Conservation (phyloP, 768 basidiomycete genomes). For the Kwoniella dendrophila region DNA sequence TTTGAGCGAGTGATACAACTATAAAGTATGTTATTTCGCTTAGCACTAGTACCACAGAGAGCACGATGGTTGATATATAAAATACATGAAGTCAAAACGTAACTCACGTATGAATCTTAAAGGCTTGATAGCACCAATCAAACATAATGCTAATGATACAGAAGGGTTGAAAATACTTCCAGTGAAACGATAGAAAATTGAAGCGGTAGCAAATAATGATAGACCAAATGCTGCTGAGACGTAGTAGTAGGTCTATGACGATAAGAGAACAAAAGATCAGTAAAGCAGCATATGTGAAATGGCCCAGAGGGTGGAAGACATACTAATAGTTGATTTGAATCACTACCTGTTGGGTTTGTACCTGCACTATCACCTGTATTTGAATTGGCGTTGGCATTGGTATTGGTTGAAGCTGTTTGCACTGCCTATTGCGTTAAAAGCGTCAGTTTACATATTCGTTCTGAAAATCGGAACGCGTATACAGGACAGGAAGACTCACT, state of each 20-base stretch:
- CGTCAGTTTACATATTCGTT: neutral
- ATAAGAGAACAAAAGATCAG: neutral
- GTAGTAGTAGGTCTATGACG: constrained; percentile 40
- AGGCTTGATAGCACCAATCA: constrained; percentile 49
- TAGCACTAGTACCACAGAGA: neutral
- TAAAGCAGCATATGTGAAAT: neutral
- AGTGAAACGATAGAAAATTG: constrained; percentile 53
- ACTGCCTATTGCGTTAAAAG: constrained; percentile 27
- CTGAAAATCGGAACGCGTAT: neutral
- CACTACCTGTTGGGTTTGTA: constrained; percentile 14
- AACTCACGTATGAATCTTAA: constrained; percentile 47
- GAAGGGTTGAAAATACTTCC: constrained; percentile 52
- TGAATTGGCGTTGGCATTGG: constrained; percentile 14
- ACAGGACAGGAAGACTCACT: constrained; percentile 27
- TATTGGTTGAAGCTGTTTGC: constrained; percentile 40
- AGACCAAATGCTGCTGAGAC: constrained; percentile 46
- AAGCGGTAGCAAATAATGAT: constrained; percentile 45
- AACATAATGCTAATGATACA: constrained; percentile 47
- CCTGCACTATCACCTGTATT: constrained; percentile 2
- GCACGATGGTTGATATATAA: neutral
- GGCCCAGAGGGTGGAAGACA: too few species aligned
- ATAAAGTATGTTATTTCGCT: neutral
- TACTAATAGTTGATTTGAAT: constrained; percentile 17
- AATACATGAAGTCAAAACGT: neutral
- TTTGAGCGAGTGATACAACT: constrained; percentile 42